Evolutionary conservation across 768 basidiomycete genomes (phyloP).

Genomic region (Lenzites betulinus): DNA sequence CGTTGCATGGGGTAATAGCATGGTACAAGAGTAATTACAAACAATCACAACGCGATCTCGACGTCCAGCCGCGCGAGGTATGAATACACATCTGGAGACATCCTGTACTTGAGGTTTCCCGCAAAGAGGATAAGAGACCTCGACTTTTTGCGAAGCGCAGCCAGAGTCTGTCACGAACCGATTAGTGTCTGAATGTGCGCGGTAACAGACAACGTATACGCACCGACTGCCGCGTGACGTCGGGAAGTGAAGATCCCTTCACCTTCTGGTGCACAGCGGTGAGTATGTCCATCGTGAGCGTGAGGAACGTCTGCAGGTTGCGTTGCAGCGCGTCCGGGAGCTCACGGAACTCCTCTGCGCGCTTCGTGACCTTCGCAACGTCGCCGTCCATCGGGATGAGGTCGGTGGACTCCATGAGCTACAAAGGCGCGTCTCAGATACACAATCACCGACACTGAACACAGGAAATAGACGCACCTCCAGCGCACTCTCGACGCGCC

Average conservation of each 20-base stretch:
- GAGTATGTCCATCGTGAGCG: slow-evolving; percentile 91
- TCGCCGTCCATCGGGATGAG: slow-evolving; percentile 88
- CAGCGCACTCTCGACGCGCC: slow-evolving; percentile 74
- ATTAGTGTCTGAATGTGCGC: slow-evolving; percentile 2
- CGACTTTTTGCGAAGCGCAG: slow-evolving; percentile 73
- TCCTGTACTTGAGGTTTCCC: slow-evolving; percentile 83
- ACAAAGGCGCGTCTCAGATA: background rate
- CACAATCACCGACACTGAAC: too few species aligned
- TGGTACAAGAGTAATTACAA: background rate
- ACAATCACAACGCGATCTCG: slow-evolving; percentile 68
- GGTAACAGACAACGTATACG: slow-evolving; percentile 27
- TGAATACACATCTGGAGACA: slow-evolving; percentile 89
- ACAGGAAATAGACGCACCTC: slow-evolving; percentile 54
- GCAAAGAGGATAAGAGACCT: slow-evolving; percentile 88
- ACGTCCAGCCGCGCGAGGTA: slow-evolving; percentile 86
- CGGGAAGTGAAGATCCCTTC: slow-evolving; percentile 71
- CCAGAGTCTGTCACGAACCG: slow-evolving; percentile 52
- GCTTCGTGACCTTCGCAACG: slow-evolving; percentile 78
- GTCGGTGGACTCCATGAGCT: slow-evolving; percentile 88
- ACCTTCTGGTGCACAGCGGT: slow-evolving; percentile 77
- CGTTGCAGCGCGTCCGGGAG: slow-evolving; percentile 84
- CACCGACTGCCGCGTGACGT: slow-evolving; percentile 78
- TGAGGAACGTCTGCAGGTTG: slow-evolving; percentile 86
- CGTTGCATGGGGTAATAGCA: background rate
- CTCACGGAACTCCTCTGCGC: slow-evolving; percentile 88